Evolutionary conservation across 1,139 yeast species (phyloP).

Genomic region (Blastobotrys elegans): DNA sequence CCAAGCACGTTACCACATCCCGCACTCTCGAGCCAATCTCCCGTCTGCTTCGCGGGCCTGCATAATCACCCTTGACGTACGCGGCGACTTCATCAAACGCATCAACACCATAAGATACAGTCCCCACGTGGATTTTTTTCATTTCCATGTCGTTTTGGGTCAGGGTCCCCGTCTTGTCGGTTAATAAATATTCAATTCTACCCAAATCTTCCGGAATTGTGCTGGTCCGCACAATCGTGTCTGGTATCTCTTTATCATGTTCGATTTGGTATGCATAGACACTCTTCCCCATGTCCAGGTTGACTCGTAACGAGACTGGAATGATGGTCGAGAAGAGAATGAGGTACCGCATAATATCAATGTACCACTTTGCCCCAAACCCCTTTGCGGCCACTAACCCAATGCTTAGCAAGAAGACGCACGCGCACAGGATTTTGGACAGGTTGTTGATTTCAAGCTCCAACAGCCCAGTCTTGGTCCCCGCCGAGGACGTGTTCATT

Average conservation of each 20-base stretch:
- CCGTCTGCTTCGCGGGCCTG: slow-evolving; percentile 42
- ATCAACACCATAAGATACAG: slow-evolving; percentile 88
- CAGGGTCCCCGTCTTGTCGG: slow-evolving; percentile 95
- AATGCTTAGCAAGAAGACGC: slow-evolving; percentile 75
- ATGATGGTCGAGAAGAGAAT: slow-evolving; percentile 92
- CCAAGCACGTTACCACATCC: slow-evolving; percentile 74
- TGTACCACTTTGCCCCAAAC: slow-evolving; percentile 72
- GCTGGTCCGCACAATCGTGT: slow-evolving; percentile 90
- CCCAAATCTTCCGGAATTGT: slow-evolving; percentile 98
- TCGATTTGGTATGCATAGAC: slow-evolving; percentile 96
- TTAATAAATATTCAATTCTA: slow-evolving; percentile 82
- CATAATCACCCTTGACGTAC: slow-evolving; percentile 43
- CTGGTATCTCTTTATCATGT: slow-evolving; percentile 73
- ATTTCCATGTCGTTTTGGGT: slow-evolving; percentile 98
- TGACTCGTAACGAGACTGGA: slow-evolving; percentile 92
- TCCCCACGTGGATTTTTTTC: slow-evolving; percentile 86
- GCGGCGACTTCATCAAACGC: slow-evolving; percentile 84
- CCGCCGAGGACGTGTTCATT: slow-evolving; percentile 81
- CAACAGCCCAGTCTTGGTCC: slow-evolving; percentile 85
- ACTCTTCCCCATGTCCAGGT: slow-evolving; percentile 89
- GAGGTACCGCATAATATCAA: slow-evolving; percentile 83
- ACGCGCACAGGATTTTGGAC: slow-evolving; percentile 81
- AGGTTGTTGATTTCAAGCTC: slow-evolving; percentile 87
- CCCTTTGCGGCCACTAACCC: slow-evolving; percentile 78
- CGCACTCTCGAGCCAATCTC: slow-evolving; percentile 74